Percentiles rank a stretch among this genome's conserved stretches.
Evolutionary conservation across 139 green algal genomes (phyloP).

Genomic region (Micractinium sp.): DNA sequence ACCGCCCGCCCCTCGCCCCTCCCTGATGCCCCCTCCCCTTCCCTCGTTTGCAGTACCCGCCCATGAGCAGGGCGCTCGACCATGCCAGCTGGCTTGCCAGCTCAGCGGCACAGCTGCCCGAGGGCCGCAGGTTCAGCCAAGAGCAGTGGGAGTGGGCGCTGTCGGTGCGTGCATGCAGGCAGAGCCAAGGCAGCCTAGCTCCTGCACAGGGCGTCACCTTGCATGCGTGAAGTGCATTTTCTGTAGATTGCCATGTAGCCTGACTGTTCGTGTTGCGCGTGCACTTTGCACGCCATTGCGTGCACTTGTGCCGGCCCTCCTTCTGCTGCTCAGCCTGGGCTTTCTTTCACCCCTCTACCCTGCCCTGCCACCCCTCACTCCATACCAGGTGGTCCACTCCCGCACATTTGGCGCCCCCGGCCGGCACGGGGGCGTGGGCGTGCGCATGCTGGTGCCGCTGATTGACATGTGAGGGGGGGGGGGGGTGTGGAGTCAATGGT

Average conservation of each 20-base stretch:
- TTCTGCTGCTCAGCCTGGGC: neutral
- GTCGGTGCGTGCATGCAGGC: slow-evolving; percentile 49
- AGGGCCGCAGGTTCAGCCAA: neutral
- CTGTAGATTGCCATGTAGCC: too few relatives aligned
- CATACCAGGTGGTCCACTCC: slow-evolving; percentile 70
- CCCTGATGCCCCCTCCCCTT: neutral
- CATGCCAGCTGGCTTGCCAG: slow-evolving; percentile 49
- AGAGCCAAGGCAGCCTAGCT: too few relatives aligned
- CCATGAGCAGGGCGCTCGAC: slow-evolving; percentile 36
- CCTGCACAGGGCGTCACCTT: too few relatives aligned
- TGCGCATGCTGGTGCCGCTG: slow-evolving; percentile 77
- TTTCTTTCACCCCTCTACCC: neutral
- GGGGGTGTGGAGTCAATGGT: neutral
- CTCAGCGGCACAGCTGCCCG: neutral
- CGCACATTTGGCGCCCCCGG: slow-evolving; percentile 79
- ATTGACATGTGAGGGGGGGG: slow-evolving; percentile 64
- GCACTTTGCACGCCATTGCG: too few relatives aligned
- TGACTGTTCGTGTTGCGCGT: too few relatives aligned
- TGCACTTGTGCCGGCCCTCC: too few relatives aligned
- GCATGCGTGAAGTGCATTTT: neutral
- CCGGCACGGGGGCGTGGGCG: slow-evolving; percentile 62
- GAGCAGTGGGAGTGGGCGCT: slow-evolving; percentile 73
- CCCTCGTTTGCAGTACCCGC: slow-evolving; percentile 43
- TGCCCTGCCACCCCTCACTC: neutral
- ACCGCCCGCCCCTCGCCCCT: neutral